These are phyloP conservation scores for Senna siamea DNA, from an alignment of 306 rosid genomes.

Conservation along the genomic window DNA sequence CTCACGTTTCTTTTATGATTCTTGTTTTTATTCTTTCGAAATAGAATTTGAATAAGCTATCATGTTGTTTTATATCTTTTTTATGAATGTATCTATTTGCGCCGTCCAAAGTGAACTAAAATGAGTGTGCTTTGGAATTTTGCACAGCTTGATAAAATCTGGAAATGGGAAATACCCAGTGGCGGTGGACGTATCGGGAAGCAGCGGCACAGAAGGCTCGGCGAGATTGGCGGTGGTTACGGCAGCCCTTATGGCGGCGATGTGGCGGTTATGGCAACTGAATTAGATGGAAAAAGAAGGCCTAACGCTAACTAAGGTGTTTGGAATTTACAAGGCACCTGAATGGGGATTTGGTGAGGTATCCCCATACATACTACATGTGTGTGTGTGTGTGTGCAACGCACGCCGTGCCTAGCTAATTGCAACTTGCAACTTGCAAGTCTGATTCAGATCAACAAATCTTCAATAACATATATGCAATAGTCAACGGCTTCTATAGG, in stretches of 20 bases:
- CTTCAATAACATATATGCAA: too few relatives aligned
- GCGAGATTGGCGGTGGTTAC: neutral
- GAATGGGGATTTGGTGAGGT: neutral
- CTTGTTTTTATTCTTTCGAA: neutral
- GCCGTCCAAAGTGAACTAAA: too few relatives aligned
- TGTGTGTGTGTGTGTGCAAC: too few relatives aligned
- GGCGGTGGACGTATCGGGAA: slow-evolving; percentile 46
- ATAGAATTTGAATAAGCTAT: neutral
- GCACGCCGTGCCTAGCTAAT: too few relatives aligned
- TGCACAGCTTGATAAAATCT: slow-evolving; percentile 51
- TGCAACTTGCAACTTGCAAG: too few relatives aligned
- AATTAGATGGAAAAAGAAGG: neutral
- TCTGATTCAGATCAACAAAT: too few relatives aligned
- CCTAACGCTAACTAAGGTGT: neutral
- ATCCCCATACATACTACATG: neutral
- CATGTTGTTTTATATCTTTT: neutral
- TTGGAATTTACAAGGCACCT: neutral
- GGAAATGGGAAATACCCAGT: slow-evolving; percentile 48
- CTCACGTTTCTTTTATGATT: neutral
- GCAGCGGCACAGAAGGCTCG: slow-evolving; percentile 4
- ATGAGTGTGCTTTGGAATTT: neutral
- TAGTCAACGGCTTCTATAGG: too few relatives aligned
- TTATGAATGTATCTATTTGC: too few relatives aligned
- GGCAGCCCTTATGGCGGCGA: slow-evolving; percentile 32
- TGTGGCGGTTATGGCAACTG: slow-evolving; percentile 24